A percentile compares a stretch with the other conserved stretches of the same genome.
phyloP scores from a whole-genome alignment of 805 yeast genomes.

The Kodamaea sagamina region DNA sequence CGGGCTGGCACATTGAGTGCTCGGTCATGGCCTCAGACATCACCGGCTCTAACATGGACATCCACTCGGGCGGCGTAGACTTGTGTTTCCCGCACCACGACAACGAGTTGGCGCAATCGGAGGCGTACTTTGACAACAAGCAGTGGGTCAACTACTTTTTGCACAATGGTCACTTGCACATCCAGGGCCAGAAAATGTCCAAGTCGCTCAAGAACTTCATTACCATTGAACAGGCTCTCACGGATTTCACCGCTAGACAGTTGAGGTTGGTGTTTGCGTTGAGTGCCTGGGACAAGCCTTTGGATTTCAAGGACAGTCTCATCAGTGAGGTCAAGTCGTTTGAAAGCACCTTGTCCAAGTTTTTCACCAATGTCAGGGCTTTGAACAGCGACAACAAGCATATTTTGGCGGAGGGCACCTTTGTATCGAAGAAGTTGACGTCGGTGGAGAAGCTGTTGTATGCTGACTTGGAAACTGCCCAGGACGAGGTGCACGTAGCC shows the following conservation, averaged over 20 bases:
- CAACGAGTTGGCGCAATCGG: slow-evolving; percentile 95
- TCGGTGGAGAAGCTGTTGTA: slow-evolving; percentile 56
- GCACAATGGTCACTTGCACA: slow-evolving; percentile 97
- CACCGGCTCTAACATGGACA: slow-evolving; percentile 81
- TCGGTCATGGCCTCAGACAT: slow-evolving; percentile 97
- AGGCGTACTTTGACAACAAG: slow-evolving; percentile 81
- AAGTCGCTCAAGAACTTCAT: slow-evolving; percentile 93
- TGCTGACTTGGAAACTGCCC: slow-evolving; percentile 50
- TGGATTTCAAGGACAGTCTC: slow-evolving; percentile 87
- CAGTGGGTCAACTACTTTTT: slow-evolving; percentile 98
- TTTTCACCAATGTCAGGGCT: slow-evolving; percentile 86
- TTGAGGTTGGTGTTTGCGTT: slow-evolving; percentile 87
- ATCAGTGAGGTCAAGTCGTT: slow-evolving; percentile 72
- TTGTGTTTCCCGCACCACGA: slow-evolving; percentile 99
- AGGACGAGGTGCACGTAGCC: slow-evolving; percentile 65
- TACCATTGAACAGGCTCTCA: slow-evolving; percentile 87
- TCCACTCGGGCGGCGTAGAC: slow-evolving; percentile 96
- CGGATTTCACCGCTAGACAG: slow-evolving; percentile 72
- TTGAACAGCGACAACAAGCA: slow-evolving; percentile 65
- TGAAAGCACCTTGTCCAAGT: slow-evolving; percentile 76
- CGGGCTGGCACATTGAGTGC: slow-evolving; percentile 99
- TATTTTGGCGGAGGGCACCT: slow-evolving; percentile 44
- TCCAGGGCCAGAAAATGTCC: slow-evolving; percentile 98
- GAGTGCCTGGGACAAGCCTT: slow-evolving; percentile 88
- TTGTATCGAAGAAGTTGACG: slow-evolving; percentile 64